Evolutionary conservation across 2,329 filamentous ascomycete species (phyloP).

Genomic region (Calonectria montana): DNA sequence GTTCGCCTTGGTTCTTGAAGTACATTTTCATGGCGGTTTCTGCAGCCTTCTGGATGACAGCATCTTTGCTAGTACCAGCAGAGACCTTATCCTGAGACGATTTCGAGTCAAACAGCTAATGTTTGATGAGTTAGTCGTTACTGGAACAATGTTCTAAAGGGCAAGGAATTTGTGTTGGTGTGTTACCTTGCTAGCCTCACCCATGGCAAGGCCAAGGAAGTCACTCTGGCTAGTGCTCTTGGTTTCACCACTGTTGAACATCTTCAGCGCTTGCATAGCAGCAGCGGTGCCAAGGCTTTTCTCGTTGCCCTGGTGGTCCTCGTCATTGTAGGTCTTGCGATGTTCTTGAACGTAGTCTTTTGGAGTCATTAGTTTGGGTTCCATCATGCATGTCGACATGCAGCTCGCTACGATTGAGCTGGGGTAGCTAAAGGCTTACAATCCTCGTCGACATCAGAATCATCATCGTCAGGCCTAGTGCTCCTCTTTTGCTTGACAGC

Average conservation of each 20-base stretch:
- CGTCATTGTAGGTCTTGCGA: slow-evolving; percentile 75
- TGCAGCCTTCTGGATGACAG: slow-evolving; percentile 80
- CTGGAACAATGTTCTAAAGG: background rate
- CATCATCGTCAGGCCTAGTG: slow-evolving; percentile 60
- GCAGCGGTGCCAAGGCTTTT: slow-evolving; percentile 76
- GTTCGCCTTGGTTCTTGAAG: slow-evolving; percentile 76
- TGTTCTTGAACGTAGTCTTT: slow-evolving; percentile 78
- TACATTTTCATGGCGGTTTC: slow-evolving; percentile 94
- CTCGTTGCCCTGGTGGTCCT: slow-evolving; percentile 58
- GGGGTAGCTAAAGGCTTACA: slow-evolving; percentile 47
- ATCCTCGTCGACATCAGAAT: slow-evolving; percentile 62
- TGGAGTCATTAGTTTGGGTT: background rate
- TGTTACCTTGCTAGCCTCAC: slow-evolving; percentile 78
- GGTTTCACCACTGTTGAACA: slow-evolving; percentile 73
- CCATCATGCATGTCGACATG: background rate
- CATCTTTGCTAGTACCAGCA: slow-evolving; percentile 79
- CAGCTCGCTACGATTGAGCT: background rate
- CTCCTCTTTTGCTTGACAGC: slow-evolving; percentile 62
- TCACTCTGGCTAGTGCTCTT: slow-evolving; percentile 74
- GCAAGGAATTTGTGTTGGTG: background rate
- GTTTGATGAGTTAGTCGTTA: slow-evolving; percentile 22
- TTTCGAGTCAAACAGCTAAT: slow-evolving; percentile 70
- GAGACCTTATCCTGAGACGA: slow-evolving; percentile 63
- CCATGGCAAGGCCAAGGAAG: slow-evolving; percentile 89
- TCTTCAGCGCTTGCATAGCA: slow-evolving; percentile 84